These are phyloP conservation scores for Elsinoe perseae DNA, from an alignment of 2,329 filamentous ascomycete species.

Conservation along the genomic window DNA sequence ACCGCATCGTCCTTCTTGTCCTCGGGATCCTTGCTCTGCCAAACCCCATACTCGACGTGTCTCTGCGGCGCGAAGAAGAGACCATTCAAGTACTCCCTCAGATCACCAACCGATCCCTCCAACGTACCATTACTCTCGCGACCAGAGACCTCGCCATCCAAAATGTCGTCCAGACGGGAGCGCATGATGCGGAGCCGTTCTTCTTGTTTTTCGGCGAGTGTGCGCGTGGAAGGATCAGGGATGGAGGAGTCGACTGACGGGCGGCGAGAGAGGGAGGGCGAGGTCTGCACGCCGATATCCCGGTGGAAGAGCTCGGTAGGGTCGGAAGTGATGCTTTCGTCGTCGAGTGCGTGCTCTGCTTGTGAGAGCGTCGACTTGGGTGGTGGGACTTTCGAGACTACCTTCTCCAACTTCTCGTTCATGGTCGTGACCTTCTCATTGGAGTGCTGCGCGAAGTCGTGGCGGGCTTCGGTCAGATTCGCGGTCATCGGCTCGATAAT, in stretches of 20 bases:
- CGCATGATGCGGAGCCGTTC: constrained; percentile 44
- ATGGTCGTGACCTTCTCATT: constrained; percentile 46
- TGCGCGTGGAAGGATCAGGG: constrained; percentile 24
- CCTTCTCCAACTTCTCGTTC: constrained; percentile 49
- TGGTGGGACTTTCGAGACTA: constrained; percentile 56
- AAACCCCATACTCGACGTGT: constrained; percentile 29
- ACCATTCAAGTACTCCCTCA: constrained; percentile 59
- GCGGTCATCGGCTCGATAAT: constrained; percentile 56
- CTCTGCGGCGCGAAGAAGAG: constrained; percentile 34
- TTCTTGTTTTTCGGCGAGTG: constrained; percentile 30
- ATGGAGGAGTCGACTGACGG: constrained; percentile 25
- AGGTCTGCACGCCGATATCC: constrained; percentile 73
- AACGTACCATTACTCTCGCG: constrained; percentile 47
- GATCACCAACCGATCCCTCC: constrained; percentile 41
- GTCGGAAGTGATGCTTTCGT: constrained; percentile 47
- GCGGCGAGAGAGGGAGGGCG: constrained; percentile 41
- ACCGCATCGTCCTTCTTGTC: constrained; percentile 59
- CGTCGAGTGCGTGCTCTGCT: constrained; percentile 38
- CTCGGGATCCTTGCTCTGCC: constrained; percentile 14
- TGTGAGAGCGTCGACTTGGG: constrained; percentile 24
- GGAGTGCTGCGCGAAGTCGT: constrained; percentile 49
- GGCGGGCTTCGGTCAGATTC: constrained; percentile 47
- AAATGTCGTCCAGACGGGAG: constrained; percentile 44
- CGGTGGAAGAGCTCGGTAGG: constrained; percentile 75
- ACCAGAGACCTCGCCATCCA: constrained; percentile 44